Evolutionary conservation across 345 rosid species (phyloP), one percentile per base, ranked within the genome.

Genomic region (Raphanus raphanistrum): DNA sequence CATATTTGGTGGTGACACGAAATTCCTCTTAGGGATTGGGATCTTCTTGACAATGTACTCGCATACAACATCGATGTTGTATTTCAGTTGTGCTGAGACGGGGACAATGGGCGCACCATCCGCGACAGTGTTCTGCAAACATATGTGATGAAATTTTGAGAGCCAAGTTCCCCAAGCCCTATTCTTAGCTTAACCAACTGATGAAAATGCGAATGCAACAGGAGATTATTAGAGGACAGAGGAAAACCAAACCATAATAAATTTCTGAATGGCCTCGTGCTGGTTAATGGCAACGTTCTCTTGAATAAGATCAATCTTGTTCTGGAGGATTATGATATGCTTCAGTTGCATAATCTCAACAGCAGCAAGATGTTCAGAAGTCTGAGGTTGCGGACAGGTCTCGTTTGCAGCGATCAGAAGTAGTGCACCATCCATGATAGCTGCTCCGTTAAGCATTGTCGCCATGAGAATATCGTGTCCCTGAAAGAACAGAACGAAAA

Each of bases 401-500:
- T 95, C 98, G 71, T 92, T 95, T 68, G 99, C 99, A 79, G 98
- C 98, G 21, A 95, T 92, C 33, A 95, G 86, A 81, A 95, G 98
- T 35, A 92, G 83, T 16, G 98, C 98, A 43, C 98, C 99, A 81
- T 95, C 99, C 99, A 95, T 95, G 75, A 95, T 95, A 10, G 99
- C 97, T 13, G 99, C 98, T 84, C 99, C 99, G 62, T 95, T 95
- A 63, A 95, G 99, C 99, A 95, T 95, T 2, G 99, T 92, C 75
- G 99, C 97, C 99, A 95, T 95, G 79, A 95, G 98, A 89, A 95
- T 92, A 83, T 95, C 99, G 59, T 95, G 99, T 48, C 99, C 99
- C 99, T 90, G 65, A 41, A 41, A 2, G 21, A 66, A n/a, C 8
- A 66, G 57, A 52, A 68, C 60, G 52, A 50, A 25, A 33, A 63